Conservation (phyloP, 257 asterid genomes). For the Oldenlandia corymbosa region DNA sequence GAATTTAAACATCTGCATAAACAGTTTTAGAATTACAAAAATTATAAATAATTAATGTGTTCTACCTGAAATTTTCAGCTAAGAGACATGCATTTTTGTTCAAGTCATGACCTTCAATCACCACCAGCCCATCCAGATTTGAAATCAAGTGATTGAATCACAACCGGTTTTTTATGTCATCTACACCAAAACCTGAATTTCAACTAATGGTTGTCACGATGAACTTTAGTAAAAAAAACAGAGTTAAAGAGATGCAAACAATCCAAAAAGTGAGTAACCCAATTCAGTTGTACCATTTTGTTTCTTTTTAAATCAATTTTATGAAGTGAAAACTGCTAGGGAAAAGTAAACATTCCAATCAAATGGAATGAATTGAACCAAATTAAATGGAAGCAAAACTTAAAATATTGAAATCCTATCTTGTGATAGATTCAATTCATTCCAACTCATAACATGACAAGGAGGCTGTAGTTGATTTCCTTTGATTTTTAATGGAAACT, state of each 20-base stretch:
- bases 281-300: not conserved
- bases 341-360: too few relatives aligned
- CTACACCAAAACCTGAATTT: constrained; percentile 30
- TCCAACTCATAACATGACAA: not conserved
- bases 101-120: constrained; percentile 98
- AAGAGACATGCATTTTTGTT: constrained; percentile 98
- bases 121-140: constrained; percentile 95
- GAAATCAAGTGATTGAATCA: too few relatives aligned
- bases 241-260: not conserved
- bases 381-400: too few relatives aligned
- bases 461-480: not conserved
- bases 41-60: not conserved
- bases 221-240: not conserved
- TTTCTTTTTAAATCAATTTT: not conserved
- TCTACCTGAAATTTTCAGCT: constrained; percentile 73
- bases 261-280: not conserved
- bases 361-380: too few relatives aligned
- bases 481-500: not conserved
- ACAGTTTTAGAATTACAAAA: not conserved
- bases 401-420: not conserved
- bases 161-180: constrained; percentile 88
- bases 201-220: not conserved
- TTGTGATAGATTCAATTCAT: not conserved
- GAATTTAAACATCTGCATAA: not conserved
- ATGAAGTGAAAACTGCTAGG: not conserved